Percentiles rank a stretch among this genome's conserved stretches.
phyloP scores from a whole-genome alignment of 1,284 basidiomycete species.

The Violaceomyces palustris region DNA sequence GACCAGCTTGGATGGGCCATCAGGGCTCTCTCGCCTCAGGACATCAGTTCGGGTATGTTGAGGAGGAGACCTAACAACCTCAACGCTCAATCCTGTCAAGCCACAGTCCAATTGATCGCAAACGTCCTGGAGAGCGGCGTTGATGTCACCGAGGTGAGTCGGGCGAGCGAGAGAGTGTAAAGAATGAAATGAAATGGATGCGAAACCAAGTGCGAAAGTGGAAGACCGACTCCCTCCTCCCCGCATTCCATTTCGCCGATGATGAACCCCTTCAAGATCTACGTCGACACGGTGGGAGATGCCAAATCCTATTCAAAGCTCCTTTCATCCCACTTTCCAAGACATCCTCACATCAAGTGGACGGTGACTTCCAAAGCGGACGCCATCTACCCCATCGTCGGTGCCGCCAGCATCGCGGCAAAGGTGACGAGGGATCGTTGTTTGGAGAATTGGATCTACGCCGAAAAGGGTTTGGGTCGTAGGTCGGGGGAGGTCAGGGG shows the following conservation, averaged over 20 bases:
- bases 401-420: constrained; percentile 90
- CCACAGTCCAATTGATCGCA: constrained; percentile 80
- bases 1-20: constrained; percentile 66
- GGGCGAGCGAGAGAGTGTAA: no score
- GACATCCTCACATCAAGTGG: constrained; percentile 58
- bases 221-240: neutral
- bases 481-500: no score
- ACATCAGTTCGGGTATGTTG: constrained; percentile 87
- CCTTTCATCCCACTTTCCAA: constrained; percentile 34
- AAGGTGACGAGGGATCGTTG: constrained; percentile 92
- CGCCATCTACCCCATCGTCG: constrained; percentile 90
- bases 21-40: constrained; percentile 75
- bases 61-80: constrained; percentile 76
- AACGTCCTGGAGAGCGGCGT: constrained; percentile 76
- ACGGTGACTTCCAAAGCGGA: constrained; percentile 91
- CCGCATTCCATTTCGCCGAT: neutral
- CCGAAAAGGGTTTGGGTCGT: no score
- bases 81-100: constrained; percentile 86
- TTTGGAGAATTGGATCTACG: constrained; percentile 71
- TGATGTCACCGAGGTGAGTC: constrained; percentile 64
- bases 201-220: no score
- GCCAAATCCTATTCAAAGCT: constrained; percentile 70
- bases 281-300: constrained; percentile 89
- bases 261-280: constrained; percentile 67
- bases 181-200: neutral